phyloP scores from a whole-genome alignment of 2,329 filamentous ascomycete species.

The Diaporthe eres region DNA sequence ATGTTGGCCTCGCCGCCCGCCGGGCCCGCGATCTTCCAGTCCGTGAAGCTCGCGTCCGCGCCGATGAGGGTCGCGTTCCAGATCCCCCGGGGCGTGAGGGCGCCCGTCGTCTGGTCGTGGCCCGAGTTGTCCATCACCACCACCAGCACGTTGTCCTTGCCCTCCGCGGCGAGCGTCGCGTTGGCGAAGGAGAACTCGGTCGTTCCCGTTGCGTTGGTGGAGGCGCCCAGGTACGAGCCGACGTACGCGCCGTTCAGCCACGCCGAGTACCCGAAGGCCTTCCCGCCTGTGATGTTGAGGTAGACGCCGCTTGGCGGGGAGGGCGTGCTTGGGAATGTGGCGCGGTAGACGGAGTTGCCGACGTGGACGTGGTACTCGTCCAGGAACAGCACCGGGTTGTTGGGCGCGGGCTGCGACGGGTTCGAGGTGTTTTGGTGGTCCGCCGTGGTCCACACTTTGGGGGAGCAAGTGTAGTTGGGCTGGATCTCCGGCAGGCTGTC shows the following conservation, averaged over 20 bases:
- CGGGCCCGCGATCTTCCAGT: constrained; percentile 71
- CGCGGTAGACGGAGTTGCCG: constrained; percentile 68
- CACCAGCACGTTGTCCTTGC: constrained; percentile 62
- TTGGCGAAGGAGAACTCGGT: constrained; percentile 65
- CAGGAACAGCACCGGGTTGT: constrained; percentile 69
- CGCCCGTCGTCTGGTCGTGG: constrained; percentile 66
- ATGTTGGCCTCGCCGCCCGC: constrained; percentile 66
- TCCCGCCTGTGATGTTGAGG: constrained; percentile 67
- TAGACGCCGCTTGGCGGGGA: constrained; percentile 58
- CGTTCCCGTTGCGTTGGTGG: constrained; percentile 53
- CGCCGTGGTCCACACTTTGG: constrained; percentile 61
- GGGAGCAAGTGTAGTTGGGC: constrained; percentile 57
- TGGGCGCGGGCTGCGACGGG: constrained; percentile 60
- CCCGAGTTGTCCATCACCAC: constrained; percentile 73
- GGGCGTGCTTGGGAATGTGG: constrained; percentile 60
- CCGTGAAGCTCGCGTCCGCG: constrained; percentile 55
- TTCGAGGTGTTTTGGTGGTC: constrained; percentile 65
- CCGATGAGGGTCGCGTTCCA: constrained; percentile 65
- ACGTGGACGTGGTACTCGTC: constrained; percentile 70
- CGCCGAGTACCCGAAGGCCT: constrained; percentile 69
- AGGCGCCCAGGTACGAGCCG: constrained; percentile 68
- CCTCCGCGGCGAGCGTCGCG: constrained; percentile 56
- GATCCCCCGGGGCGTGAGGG: constrained; percentile 66
- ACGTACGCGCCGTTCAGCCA: constrained; percentile 71
- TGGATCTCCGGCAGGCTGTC: constrained; percentile 65